Percentiles rank a stretch among this genome's conserved stretches.
Evolutionary conservation across 345 rosid species (phyloP).

Genomic region (Boechera divaricarpa): DNA sequence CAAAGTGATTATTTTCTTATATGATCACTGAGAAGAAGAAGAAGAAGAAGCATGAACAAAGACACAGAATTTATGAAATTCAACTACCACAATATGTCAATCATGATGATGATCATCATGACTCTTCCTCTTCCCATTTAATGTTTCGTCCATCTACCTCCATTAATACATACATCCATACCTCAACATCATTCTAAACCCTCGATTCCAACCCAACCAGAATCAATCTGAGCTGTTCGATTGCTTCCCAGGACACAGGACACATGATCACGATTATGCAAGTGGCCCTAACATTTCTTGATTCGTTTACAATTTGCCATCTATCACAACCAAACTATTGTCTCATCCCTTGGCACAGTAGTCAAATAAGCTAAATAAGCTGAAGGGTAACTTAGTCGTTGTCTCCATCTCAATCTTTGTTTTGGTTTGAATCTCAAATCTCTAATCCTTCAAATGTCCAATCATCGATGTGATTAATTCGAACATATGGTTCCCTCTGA

Average conservation of each 20-base stretch:
- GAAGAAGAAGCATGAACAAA: conserved; percentile 24
- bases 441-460: neutral
- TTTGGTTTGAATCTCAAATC: conserved; percentile 3
- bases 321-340: conserved; percentile 4
- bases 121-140: conserved; percentile 35
- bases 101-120: conserved; percentile 42
- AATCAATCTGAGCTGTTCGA: conserved; percentile 31
- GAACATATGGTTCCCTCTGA: neutral
- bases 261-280: conserved; percentile 29
- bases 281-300: conserved; percentile 31
- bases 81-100: conserved; percentile 45
- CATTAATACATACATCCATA: conserved; percentile 42
- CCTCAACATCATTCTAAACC: conserved; percentile 35
- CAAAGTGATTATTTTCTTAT: conserved; percentile 29
- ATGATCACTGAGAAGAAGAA: conserved; percentile 16
- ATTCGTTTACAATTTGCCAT: conserved; percentile 13
- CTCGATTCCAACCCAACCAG: conserved; percentile 15
- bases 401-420: neutral
- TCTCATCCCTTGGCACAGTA: conserved; percentile 21
- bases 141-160: conserved; percentile 42
- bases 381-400: neutral
- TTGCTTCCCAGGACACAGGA: conserved; percentile 23
- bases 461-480: conserved; percentile 1
- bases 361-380: conserved; percentile 4
- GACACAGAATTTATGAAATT: conserved; percentile 22